Evolutionary conservation across 1,284 basidiomycete species (phyloP), one percentile per base, ranked within the genome.

Genomic region (Tetrapyrgos nigripes): DNA sequence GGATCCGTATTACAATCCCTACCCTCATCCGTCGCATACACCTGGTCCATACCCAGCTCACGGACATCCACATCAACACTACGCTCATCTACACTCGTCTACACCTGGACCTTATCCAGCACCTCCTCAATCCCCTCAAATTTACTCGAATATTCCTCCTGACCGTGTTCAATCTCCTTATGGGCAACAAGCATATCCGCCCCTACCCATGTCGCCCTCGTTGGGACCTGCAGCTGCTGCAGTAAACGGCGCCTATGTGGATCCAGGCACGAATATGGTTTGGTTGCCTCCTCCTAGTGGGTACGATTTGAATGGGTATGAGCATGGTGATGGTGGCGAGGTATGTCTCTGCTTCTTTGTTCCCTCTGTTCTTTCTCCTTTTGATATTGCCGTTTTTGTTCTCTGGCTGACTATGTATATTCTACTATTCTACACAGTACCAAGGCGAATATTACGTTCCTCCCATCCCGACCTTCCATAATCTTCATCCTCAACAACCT

Each of bases 11-110:
- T 27, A 59, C 27, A n/a, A n/a, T n/a, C 56, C 61, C 4, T 62
- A 60, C 27, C 60, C 62, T 11, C 60, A 60, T 58, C 50, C 58
- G 28, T 57, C 68, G n/a, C 64, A 68, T 35, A 64, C 67, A 48
- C 66, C 60, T 31, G 31, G 37, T 17, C 37, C 37, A 17, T 40
- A 40, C 17, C 8, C 37, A 9, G n/a, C n/a, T n/a, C n/a, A n/a
- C n/a, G n/a, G n/a, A n/a, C n/a, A n/a, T n/a, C 37, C 37, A 9
- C 37, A 11, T 40, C 17, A 40, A 17, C 37, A 6, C 17, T n/a
- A 40, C 17, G 31, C 31, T 14, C 37, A 6, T 40, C n/a, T n/a
- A n/a, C n/a, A n/a, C n/a, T 8, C 37, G 37, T n/a, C 13, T 40
- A 40, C 37, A 17, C 37, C 37, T 40, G 8, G 4, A 40, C 37